A percentile compares a stretch with the other conserved stretches of the same genome.
phyloP scores from a whole-genome alignment of 208 protist species.

The Leishmania martiniquensis region DNA sequence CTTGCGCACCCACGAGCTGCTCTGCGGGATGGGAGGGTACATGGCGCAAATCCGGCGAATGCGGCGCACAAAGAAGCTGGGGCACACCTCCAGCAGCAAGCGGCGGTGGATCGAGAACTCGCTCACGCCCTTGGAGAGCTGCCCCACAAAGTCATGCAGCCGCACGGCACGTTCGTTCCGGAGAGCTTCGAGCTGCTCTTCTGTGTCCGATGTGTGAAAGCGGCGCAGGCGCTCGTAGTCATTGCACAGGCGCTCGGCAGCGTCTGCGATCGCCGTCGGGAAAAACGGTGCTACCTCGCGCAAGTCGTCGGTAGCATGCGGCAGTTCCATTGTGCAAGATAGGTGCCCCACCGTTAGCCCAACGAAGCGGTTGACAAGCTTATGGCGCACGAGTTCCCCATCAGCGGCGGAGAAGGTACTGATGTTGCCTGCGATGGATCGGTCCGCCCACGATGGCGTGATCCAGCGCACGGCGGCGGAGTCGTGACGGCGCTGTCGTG shows the following conservation, averaged over 20 bases:
- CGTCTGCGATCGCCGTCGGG: slow-evolving; percentile 20
- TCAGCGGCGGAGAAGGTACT: slow-evolving; percentile 54
- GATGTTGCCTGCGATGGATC: slow-evolving; percentile 23
- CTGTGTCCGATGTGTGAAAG: slow-evolving; percentile 8
- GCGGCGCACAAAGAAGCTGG: slow-evolving; percentile 44
- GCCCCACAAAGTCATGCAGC: slow-evolving; percentile 21
- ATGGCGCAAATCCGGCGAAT: slow-evolving; percentile 40
- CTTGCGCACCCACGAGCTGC: slow-evolving; percentile 25
- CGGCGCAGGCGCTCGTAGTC: slow-evolving; percentile 29
- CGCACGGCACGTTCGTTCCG: slow-evolving; percentile 4
- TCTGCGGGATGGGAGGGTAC: slow-evolving; percentile 30
- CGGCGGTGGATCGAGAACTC: slow-evolving; percentile 44
- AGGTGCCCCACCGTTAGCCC: slow-evolving; percentile 62
- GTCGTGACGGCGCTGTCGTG: slow-evolving; percentile 48
- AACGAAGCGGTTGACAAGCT: slow-evolving; percentile 65
- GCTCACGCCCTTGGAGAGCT: slow-evolving; percentile 34
- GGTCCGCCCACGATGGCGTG: slow-evolving; percentile 39
- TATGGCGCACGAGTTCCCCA: slow-evolving; percentile 54
- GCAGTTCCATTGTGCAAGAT: slow-evolving; percentile 53
- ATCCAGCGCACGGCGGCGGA: slow-evolving; percentile 71
- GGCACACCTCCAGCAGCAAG: slow-evolving; percentile 44
- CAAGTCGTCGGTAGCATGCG: slow-evolving; percentile 44
- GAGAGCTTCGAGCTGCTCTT: slow-evolving; percentile 8
- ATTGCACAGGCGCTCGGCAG: slow-evolving; percentile 28
- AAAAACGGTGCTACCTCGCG: slow-evolving; percentile 19